These are phyloP conservation scores for Gilbertella persicaria DNA, from an alignment of 371 early-diverging fungal genomes.

Conservation along the genomic window DNA sequence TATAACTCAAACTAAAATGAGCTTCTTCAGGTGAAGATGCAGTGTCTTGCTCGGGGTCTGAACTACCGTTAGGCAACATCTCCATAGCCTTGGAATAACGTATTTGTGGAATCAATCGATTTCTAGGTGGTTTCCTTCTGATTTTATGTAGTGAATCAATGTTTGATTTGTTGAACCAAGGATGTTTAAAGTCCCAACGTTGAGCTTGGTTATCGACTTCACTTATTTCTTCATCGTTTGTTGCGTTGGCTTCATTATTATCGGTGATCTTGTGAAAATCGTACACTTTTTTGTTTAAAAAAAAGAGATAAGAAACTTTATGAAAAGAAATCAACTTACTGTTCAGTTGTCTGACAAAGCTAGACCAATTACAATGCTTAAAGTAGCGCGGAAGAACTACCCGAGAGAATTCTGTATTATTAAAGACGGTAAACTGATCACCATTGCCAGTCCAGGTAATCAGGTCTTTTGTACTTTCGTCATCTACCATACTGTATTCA, in stretches of 20 bases:
- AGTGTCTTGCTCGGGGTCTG: slow-evolving; percentile 1
- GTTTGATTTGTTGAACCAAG: slow-evolving; percentile 15
- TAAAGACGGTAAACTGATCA: slow-evolving; percentile 24
- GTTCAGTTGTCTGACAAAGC: slow-evolving; percentile 31
- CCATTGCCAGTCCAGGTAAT: slow-evolving; percentile 28
- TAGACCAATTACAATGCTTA: slow-evolving; percentile 35
- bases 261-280: slow-evolving; percentile 31
- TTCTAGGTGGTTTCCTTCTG: slow-evolving; percentile 18
- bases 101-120: slow-evolving; percentile 18
- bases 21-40: not conserved
- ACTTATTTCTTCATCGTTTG: slow-evolving; percentile 3
- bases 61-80: slow-evolving; percentile 1
- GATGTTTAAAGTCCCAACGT: slow-evolving; percentile 27
- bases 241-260: not conserved
- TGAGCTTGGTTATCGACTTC: slow-evolving; percentile 6
- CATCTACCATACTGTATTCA: slow-evolving; percentile 32
- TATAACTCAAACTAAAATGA: too few species aligned
- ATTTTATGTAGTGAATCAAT: slow-evolving; percentile 20
- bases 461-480: slow-evolving; percentile 14
- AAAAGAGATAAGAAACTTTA: not conserved
- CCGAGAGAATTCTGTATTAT: slow-evolving; percentile 25
- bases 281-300: slow-evolving; percentile 19
- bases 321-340: slow-evolving; percentile 10
- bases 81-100: slow-evolving; percentile 21
- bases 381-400: slow-evolving; percentile 27